These are phyloP conservation scores for Escovopsis sp. DNA, from an alignment of 2,329 filamentous ascomycete genomes.

Conservation along the genomic window DNA sequence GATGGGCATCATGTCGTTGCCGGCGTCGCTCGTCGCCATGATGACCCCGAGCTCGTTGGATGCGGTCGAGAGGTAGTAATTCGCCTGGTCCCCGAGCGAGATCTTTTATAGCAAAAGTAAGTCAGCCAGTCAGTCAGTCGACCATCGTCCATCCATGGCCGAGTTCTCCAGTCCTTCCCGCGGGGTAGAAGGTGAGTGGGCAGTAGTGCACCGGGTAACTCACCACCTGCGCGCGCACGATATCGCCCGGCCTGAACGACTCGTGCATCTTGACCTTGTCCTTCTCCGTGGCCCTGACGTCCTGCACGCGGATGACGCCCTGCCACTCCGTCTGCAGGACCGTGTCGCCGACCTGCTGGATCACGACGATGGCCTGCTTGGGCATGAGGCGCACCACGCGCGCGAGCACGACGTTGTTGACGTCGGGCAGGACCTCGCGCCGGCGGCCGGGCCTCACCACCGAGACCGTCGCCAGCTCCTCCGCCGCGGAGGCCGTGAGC, in stretches of 20 bases:
- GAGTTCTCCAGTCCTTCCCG: neutral
- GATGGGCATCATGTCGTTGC: slow-evolving; percentile 82
- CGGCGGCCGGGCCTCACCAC: slow-evolving; percentile 36
- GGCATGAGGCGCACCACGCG: slow-evolving; percentile 75
- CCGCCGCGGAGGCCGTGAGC: slow-evolving; percentile 31
- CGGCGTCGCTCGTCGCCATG: slow-evolving; percentile 76
- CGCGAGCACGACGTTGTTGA: slow-evolving; percentile 68
- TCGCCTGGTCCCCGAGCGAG: slow-evolving; percentile 81
- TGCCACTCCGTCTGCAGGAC: slow-evolving; percentile 70
- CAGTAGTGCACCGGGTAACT: slow-evolving; percentile 18
- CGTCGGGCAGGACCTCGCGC: slow-evolving; percentile 65
- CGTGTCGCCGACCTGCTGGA: slow-evolving; percentile 64
- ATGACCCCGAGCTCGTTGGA: slow-evolving; percentile 87
- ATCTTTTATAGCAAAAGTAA: slow-evolving; percentile 35
- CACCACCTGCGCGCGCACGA: slow-evolving; percentile 74
- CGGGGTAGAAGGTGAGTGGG: neutral
- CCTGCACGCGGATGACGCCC: slow-evolving; percentile 73
- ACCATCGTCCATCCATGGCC: neutral
- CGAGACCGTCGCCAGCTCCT: slow-evolving; percentile 38
- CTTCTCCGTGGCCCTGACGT: slow-evolving; percentile 90
- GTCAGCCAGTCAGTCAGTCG: slow-evolving; percentile 3
- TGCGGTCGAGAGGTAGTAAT: slow-evolving; percentile 89
- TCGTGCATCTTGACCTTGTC: slow-evolving; percentile 86
- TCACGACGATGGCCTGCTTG: slow-evolving; percentile 72
- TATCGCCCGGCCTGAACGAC: slow-evolving; percentile 82